phyloP scores from a whole-genome alignment of 2,329 filamentous ascomycete genomes.

The Waltergamsia citrina region DNA sequence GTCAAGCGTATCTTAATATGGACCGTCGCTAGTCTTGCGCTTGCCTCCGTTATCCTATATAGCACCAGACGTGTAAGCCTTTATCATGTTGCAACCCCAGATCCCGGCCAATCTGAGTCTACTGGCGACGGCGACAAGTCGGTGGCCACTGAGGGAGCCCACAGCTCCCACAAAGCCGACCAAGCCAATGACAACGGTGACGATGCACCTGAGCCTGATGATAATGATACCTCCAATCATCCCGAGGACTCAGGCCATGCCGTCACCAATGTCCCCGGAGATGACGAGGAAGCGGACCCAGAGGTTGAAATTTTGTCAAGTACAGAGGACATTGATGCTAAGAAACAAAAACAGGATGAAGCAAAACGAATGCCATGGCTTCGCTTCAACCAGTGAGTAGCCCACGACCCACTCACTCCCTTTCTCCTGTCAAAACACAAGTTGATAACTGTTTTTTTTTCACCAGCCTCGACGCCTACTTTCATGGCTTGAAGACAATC shows the following conservation, averaged over 20 bases:
- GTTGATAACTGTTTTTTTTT: background rate
- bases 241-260: too few species aligned
- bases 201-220: conserved; percentile 1
- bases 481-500: conserved; percentile 65
- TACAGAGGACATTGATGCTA: conserved; percentile 12
- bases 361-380: conserved; percentile 28
- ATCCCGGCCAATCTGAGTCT: conserved; percentile 3
- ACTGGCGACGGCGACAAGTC: conserved; percentile 1
- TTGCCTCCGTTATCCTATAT: conserved; percentile 31
- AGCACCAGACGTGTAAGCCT: conserved; percentile 17
- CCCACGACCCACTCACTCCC: background rate
- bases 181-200: conserved; percentile 7
- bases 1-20: conserved; percentile 44
- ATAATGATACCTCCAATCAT: too few species aligned
- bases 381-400: conserved; percentile 25
- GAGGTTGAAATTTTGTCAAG: conserved; percentile 3
- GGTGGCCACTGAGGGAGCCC: background rate
- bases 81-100: conserved; percentile 3
- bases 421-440: background rate
- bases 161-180: too few species aligned
- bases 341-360: conserved; percentile 17
- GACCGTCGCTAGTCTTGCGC: conserved; percentile 28
- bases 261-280: conserved; percentile 2
- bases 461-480: conserved; percentile 72
- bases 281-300: conserved; percentile 4